Percentiles rank a stretch among this genome's conserved stretches.
phyloP scores from a whole-genome alignment of 2,329 filamentous ascomycete species.

The Botrytis aclada region DNA sequence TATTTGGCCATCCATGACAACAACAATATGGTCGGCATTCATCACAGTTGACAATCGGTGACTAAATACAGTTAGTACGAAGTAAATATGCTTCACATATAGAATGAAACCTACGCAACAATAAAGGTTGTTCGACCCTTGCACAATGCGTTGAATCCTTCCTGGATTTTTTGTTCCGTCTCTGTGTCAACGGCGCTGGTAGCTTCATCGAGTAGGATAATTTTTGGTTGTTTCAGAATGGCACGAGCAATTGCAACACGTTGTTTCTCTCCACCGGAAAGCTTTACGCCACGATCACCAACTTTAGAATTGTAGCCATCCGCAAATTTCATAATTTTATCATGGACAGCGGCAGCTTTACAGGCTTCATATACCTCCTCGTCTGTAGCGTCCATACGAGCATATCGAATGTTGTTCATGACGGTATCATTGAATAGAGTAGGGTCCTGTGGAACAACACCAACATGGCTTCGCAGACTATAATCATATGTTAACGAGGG shows the following conservation, averaged over 20 bases:
- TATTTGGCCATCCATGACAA: slow-evolving; percentile 50
- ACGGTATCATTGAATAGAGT: slow-evolving; percentile 55
- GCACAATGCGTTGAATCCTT: slow-evolving; percentile 46
- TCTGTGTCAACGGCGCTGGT: slow-evolving; percentile 93
- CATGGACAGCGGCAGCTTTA: slow-evolving; percentile 55
- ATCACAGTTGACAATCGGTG: slow-evolving; percentile 54
- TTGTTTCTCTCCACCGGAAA: slow-evolving; percentile 85
- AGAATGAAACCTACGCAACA: slow-evolving; percentile 33
- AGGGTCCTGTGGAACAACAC: slow-evolving; percentile 57
- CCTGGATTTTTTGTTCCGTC: slow-evolving; percentile 89
- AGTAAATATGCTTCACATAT: not conserved
- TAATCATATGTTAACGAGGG: not conserved
- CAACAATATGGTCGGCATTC: slow-evolving; percentile 52
- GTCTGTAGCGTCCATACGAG: slow-evolving; percentile 33
- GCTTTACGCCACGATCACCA: slow-evolving; percentile 50
- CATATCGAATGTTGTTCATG: slow-evolving; percentile 38
- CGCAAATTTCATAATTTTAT: slow-evolving; percentile 54
- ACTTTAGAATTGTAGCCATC: slow-evolving; percentile 50
- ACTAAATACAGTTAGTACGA: slow-evolving; percentile 27
- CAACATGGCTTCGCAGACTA: slow-evolving; percentile 43
- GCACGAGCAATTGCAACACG: slow-evolving; percentile 84
- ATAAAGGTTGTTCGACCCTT: slow-evolving; percentile 48
- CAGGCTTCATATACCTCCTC: slow-evolving; percentile 47
- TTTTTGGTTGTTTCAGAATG: slow-evolving; percentile 87
- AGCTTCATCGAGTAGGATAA: slow-evolving; percentile 90